A percentile compares a stretch with the other conserved stretches of the same genome.
Evolutionary conservation across 2,329 filamentous ascomycete genomes (phyloP).

Genomic region (Annulohypoxylon truncatum): DNA sequence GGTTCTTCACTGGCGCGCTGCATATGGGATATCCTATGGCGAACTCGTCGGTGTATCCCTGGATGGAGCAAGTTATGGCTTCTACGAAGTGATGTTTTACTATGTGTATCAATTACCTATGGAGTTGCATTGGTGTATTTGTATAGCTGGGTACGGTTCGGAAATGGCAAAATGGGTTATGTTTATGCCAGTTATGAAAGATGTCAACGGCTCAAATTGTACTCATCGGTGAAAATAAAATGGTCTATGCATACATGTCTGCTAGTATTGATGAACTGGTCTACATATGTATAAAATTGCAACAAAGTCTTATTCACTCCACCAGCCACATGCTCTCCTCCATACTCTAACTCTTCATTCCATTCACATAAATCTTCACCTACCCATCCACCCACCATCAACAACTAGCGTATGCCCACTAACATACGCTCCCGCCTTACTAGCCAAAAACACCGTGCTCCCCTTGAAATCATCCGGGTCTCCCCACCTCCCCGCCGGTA

Average conservation of each 20-base stretch:
- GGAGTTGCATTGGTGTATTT: not conserved
- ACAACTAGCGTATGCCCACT: conserved; percentile 85
- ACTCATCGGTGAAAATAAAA: not conserved
- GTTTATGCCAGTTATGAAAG: conserved; percentile 2
- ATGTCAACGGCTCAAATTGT: conserved; percentile 3
- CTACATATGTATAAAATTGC: not conserved
- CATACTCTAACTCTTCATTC: not conserved
- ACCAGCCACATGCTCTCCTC: conserved; percentile 47
- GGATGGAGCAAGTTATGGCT: conserved; percentile 68
- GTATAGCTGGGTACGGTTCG: not conserved
- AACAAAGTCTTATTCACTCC: not conserved
- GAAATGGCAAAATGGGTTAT: not conserved
- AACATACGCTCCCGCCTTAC: conserved; percentile 81
- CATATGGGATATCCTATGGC: conserved; percentile 77
- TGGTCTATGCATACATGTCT: not conserved
- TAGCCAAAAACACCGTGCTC: conserved; percentile 79
- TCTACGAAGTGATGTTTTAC: conserved; percentile 42
- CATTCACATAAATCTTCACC: conserved; percentile 58
- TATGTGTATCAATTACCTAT: not conserved
- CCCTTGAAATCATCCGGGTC: conserved; percentile 89
- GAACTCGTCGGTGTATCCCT: conserved; percentile 68
- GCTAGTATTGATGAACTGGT: not conserved
- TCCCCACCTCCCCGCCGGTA: conserved; percentile 88
- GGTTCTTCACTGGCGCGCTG: conserved; percentile 70
- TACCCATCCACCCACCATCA: conserved; percentile 93